phyloP scores from a whole-genome alignment of 805 yeast genomes.

The Candida coquimbonensis region DNA sequence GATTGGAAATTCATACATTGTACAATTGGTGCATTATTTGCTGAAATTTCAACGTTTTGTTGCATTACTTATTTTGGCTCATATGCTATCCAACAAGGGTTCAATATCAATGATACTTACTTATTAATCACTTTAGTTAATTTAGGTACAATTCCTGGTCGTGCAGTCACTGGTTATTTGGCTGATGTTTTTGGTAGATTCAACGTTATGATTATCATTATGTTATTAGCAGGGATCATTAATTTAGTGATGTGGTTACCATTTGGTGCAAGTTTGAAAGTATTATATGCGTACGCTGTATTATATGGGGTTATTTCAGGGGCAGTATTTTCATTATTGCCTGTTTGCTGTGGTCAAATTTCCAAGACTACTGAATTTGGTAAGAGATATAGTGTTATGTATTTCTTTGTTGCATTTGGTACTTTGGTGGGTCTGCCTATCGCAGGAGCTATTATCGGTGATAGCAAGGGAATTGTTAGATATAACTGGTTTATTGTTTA shows the following conservation, averaged over 20 bases:
- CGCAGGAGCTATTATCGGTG: conserved; percentile 42
- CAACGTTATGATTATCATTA: conserved; percentile 40
- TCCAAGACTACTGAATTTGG: conserved; percentile 48
- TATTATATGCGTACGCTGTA: conserved; percentile 36
- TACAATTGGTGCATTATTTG: conserved; percentile 35
- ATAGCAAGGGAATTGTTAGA: conserved; percentile 12
- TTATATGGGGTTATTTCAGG: conserved; percentile 49
- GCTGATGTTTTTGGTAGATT: conserved; percentile 45
- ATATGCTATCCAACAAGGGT: conserved; percentile 41
- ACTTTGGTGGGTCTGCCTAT: conserved; percentile 43
- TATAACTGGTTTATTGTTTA: conserved; percentile 32
- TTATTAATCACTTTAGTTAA: conserved; percentile 39
- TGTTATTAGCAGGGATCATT: conserved; percentile 26
- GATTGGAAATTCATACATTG: conserved; percentile 41
- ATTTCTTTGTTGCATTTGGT: conserved; percentile 49
- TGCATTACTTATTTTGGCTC: conserved; percentile 46
- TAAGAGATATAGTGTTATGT: conserved; percentile 48
- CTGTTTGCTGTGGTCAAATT: conserved; percentile 54
- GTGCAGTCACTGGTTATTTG: conserved; percentile 35
- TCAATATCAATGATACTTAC: conserved; percentile 32
- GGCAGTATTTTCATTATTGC: conserved; percentile 46
- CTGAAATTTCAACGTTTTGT: conserved; percentile 40
- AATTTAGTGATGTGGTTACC: conserved; percentile 36
- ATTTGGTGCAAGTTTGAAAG: conserved; percentile 28
- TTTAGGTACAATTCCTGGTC: conserved; percentile 34